Percentiles rank a stretch among this genome's conserved stretches.
phyloP scores from a whole-genome alignment of 2,329 filamentous ascomycete genomes.

The Diplocarpon mali region DNA sequence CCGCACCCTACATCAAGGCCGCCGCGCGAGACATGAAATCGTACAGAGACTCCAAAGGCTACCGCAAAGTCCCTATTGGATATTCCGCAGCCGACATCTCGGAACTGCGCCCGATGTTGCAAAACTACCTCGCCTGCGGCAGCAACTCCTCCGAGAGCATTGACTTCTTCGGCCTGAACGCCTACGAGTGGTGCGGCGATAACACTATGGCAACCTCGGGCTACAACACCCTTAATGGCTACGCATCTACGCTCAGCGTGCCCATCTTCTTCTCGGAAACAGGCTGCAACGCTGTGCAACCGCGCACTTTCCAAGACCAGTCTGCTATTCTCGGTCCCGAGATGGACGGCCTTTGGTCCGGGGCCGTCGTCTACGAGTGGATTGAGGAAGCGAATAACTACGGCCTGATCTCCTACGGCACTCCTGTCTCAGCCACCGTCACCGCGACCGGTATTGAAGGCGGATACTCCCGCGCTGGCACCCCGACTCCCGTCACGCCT shows the following conservation, averaged over 20 bases:
- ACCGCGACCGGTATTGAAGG: constrained; percentile 46
- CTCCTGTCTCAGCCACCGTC: constrained; percentile 39
- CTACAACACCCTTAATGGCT: constrained; percentile 56
- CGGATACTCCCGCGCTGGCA: constrained; percentile 61
- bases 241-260: constrained; percentile 62
- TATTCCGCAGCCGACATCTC: constrained; percentile 83
- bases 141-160: constrained; percentile 55
- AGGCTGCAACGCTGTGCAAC: constrained; percentile 59
- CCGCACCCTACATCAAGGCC: constrained; percentile 75
- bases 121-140: constrained; percentile 70
- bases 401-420: constrained; percentile 67
- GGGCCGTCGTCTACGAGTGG: constrained; percentile 83
- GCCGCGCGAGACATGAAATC: constrained; percentile 73
- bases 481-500: constrained; percentile 59
- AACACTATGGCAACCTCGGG: constrained; percentile 49
- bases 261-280: constrained; percentile 87
- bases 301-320: constrained; percentile 60
- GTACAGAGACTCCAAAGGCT: constrained; percentile 63
- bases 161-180: constrained; percentile 80
- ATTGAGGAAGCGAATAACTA: constrained; percentile 77
- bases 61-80: constrained; percentile 72
- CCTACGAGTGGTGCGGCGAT: constrained; percentile 67
- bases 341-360: constrained; percentile 63
- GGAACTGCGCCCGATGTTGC: constrained; percentile 48
- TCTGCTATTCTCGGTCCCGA: constrained; percentile 61